Conservation (phyloP, 306 rosid species). For the Gleditsia sinensis region DNA sequence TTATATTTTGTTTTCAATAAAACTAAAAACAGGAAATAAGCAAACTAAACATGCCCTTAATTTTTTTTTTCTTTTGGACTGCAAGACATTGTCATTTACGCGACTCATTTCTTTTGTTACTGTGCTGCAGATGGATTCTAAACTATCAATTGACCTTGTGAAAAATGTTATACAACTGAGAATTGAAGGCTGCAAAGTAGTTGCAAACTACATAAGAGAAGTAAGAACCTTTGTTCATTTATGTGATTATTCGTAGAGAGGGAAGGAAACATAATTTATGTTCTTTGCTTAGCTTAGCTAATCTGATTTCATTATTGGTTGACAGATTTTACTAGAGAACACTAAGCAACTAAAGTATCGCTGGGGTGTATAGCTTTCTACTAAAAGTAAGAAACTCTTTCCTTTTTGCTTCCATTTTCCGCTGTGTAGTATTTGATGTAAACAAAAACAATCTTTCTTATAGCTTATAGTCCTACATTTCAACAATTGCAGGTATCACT, state of each 20-base stretch:
- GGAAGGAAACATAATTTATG: not conserved
- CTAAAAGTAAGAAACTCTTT: conserved; percentile 27
- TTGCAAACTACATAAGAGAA: conserved; percentile 75
- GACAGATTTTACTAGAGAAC: conserved; percentile 70
- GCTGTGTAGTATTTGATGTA: not conserved
- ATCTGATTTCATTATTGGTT: conserved; percentile 27
- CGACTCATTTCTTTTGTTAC: conserved; percentile 21
- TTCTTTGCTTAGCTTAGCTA: conserved; percentile 24
- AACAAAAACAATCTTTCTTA: not conserved
- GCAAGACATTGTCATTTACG: not conserved
- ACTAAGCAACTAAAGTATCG: conserved; percentile 75
- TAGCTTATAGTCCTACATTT: not conserved
- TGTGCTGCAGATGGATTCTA: conserved; percentile 81
- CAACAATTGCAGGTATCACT: conserved; percentile 5
- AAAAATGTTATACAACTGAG: conserved; percentile 90
- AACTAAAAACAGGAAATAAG: no score
- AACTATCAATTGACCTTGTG: conserved; percentile 76
- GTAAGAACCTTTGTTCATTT: conserved; percentile 41
- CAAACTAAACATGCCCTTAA: no score
- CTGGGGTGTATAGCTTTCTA: conserved; percentile 51
- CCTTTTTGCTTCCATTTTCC: not conserved
- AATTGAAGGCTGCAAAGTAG: conserved; percentile 92
- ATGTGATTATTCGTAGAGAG: not conserved
- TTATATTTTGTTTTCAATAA: no score
- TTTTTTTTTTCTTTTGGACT: no score